Percentiles rank a stretch among this genome's conserved stretches.
Evolutionary conservation across 2,329 filamentous ascomycete genomes (phyloP).

Genomic region (Sarocladium oryzae): DNA sequence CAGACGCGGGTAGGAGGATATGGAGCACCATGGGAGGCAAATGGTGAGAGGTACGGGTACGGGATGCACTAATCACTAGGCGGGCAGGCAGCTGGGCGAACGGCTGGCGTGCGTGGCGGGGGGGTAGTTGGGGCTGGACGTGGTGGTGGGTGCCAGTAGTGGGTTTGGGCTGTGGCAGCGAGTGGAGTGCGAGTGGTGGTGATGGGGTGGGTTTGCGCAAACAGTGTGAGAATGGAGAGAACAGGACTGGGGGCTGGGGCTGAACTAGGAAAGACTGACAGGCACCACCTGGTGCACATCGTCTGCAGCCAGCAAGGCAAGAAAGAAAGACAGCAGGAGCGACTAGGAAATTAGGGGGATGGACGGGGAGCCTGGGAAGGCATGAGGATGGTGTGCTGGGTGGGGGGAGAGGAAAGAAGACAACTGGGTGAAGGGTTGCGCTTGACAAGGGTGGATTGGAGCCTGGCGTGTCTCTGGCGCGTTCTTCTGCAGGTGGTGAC

Average conservation of each 20-base stretch:
- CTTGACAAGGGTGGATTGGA: conserved; percentile 6
- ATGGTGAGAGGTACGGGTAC: background rate
- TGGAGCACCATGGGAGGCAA: too few relatives aligned
- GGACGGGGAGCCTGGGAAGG: background rate
- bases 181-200: background rate
- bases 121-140: background rate
- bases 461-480: conserved; percentile 8
- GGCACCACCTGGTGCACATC: too few relatives aligned
- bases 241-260: too few relatives aligned
- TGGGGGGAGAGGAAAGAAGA: background rate
- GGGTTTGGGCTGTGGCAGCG: background rate
- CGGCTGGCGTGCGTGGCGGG: background rate
- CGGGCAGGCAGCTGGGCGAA: background rate
- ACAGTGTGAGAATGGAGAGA: too few relatives aligned
- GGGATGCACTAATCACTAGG: background rate
- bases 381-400: background rate
- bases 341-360: conserved; percentile 5
- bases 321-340: background rate
- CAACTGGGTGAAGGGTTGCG: conserved; percentile 2
- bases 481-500: background rate
- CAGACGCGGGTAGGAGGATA: background rate
- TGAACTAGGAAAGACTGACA: too few relatives aligned
- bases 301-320: too few relatives aligned
- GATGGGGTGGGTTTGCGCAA: background rate
- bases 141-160: background rate